Evolutionary conservation across 768 basidiomycete genomes (phyloP), one percentile per base, ranked within the genome.

Genomic region (Termitomyces sp.): DNA sequence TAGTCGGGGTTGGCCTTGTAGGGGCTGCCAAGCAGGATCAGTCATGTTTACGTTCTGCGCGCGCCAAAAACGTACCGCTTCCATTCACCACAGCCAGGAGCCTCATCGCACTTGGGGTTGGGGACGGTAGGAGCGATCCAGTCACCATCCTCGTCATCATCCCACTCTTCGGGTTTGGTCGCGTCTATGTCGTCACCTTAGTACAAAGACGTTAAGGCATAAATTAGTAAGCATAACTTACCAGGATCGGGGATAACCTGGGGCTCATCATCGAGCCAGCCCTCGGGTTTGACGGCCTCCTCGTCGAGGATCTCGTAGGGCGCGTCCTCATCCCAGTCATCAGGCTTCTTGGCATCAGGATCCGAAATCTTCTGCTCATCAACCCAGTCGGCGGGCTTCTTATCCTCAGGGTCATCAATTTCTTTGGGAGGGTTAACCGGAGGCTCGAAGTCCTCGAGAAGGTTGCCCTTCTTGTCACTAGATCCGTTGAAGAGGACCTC

Each of bases 161-260:
- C 95, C 97, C 97, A 99, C 73, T 99, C 97, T 71, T 99, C 97
- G 6, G 97, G 97, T 79, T 97, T 98, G 74, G 88, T 84, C 40
- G 91, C 85, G 63, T 93, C 91, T 85, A 57, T 1, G 37, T 16
- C 2, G 64, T n/a, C 3, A 20, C n/a, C 27, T 48, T 39, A 30
- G 47, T 16, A 46, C 16, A 20, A 26, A n/a, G 47, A 36, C 60
- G 39, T 3, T 46, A 16, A 40, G 1, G 9, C 22, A n/a, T 36
- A 26, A 18, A 32, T 36, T 27, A 18, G 34, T n/a, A 1, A 24
- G 24, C 12, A 3, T 36, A 46, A 65, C 78, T 63, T 61, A 90
- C 89, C 89, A 60, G 97, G 96, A 69, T 99, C 97, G 48, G 94
- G 84, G 66, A 97, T 82, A 48, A 75, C 80, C 56, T 80, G 72